Conservation (phyloP, 1,139 yeast species). For the Candida gigantensis region DNA sequence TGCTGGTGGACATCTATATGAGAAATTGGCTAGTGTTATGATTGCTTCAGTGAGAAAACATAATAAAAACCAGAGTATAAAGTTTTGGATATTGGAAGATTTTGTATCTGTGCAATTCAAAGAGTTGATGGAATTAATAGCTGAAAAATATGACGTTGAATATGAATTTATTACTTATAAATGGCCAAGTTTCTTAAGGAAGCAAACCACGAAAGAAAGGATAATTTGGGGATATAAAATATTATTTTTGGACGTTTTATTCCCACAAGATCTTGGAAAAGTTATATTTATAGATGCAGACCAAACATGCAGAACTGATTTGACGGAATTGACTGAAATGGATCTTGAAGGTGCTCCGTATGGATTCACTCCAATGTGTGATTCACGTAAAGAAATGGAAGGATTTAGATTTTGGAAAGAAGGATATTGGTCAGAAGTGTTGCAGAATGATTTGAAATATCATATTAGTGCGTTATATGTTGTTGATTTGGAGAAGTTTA, state of each 20-base stretch:
- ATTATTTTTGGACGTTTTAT: slow-evolving; percentile 79
- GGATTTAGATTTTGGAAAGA: slow-evolving; percentile 91
- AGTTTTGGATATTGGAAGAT: slow-evolving; percentile 87
- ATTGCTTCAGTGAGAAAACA: slow-evolving; percentile 70
- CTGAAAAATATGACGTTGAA: slow-evolving; percentile 57
- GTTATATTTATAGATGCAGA: slow-evolving; percentile 88
- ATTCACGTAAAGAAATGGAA: slow-evolving; percentile 75
- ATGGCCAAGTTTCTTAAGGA: slow-evolving; percentile 91
- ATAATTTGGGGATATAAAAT: slow-evolving; percentile 89
- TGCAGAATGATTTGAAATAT: slow-evolving; percentile 62
- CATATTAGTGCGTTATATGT: slow-evolving; percentile 87
- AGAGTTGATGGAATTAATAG: slow-evolving; percentile 58
- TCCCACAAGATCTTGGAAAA: slow-evolving; percentile 74
- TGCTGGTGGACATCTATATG: slow-evolving; percentile 80
- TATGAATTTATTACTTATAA: slow-evolving; percentile 77
- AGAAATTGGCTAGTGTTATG: slow-evolving; percentile 74
- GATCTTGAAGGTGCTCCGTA: slow-evolving; percentile 80
- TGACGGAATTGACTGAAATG: slow-evolving; percentile 62
- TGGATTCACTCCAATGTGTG: slow-evolving; percentile 89
- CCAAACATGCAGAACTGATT: slow-evolving; percentile 72
- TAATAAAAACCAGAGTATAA: slow-evolving; percentile 63
- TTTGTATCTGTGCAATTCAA: slow-evolving; percentile 72
- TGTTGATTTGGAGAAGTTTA: slow-evolving; percentile 69
- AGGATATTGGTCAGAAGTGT: slow-evolving; percentile 80
- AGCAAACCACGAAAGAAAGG: slow-evolving; percentile 75